Evolutionary conservation across 2,329 filamentous ascomycete species (phyloP).

Genomic region (Penicillium sp.): DNA sequence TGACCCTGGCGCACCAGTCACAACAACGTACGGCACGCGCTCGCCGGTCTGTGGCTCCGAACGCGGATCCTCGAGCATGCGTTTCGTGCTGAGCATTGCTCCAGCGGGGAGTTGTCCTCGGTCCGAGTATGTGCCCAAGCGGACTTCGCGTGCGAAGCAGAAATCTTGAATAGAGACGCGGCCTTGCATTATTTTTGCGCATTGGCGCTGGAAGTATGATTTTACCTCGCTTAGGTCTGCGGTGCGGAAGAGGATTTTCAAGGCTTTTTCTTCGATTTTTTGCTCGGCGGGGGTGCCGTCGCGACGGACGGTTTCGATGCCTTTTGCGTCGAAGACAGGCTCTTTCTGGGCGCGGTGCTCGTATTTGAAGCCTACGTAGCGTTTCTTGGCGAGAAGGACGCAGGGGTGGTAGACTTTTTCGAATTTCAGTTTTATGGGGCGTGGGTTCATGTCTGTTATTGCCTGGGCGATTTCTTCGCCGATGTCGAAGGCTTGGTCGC

Average conservation of each 20-base stretch:
- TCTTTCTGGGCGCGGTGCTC: conserved; percentile 69
- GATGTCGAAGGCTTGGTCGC: conserved; percentile 84
- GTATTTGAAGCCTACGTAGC: conserved; percentile 97
- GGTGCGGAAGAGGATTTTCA: conserved; percentile 86
- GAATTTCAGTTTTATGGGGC: conserved; percentile 92
- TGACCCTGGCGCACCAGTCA: conserved; percentile 81
- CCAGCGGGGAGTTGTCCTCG: conserved; percentile 77
- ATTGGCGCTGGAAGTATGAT: conserved; percentile 82
- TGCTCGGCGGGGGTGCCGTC: conserved; percentile 95
- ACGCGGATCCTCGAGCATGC: conserved; percentile 81
- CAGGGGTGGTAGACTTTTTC: conserved; percentile 98
- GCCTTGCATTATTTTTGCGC: conserved; percentile 85
- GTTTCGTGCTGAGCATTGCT: conserved; percentile 78
- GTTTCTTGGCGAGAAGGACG: conserved; percentile 90
- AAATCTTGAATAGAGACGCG: conserved; percentile 90
- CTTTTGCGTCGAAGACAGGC: conserved; percentile 95
- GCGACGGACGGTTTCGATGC: conserved; percentile 92
- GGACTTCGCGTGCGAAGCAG: conserved; percentile 90
- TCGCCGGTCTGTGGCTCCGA: conserved; percentile 93
- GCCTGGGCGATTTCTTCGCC: conserved; percentile 86
- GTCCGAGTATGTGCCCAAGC: conserved; percentile 81
- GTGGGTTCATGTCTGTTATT: conserved; percentile 84
- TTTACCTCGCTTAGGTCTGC: conserved; percentile 87
- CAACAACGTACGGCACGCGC: conserved; percentile 88
- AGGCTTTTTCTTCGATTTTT: conserved; percentile 88